Evolutionary conservation across 2,329 filamentous ascomycete genomes (phyloP), one percentile per base, ranked within the genome.

Genomic region (Anthostomella pinea): DNA sequence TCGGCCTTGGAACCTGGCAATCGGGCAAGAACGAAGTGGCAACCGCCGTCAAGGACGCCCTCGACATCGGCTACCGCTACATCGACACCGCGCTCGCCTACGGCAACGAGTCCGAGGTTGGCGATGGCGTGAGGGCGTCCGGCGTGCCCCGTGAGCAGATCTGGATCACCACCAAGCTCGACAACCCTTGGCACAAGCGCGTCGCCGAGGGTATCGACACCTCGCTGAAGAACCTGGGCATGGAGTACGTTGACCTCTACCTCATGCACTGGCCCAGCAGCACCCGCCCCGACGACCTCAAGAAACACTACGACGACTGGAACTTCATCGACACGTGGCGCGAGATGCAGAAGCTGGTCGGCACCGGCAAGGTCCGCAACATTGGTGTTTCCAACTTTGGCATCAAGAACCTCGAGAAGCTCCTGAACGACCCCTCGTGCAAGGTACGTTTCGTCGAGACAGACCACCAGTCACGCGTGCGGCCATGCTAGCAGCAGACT

Each of bases 321-420:
- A 76, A 87, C 67, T 91, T 86, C 64, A 72, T 85, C 53, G 81
- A 93, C 65, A 93, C 87, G 17, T 94, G 76, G 78, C 68, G 72
- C 43, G 81, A 82, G 67, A 70, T 86, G 72, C 79, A 85, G 66
- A 84, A 83, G 70, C 69, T 87, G 30, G 67, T 79, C 16, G 76
- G 64, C 8, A 79, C 76, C 28, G 81, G 82, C 60, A 86, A 87
- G 65, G 85, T 85, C 33, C 77, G 74, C 64, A 87, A 87, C 69
- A 88, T 91, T 59, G 87, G 87, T 53, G 84, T 93, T 39, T 88
- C 85, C 63, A 94, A 94, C 74, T 93, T 94, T 62, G 83, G 75
- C 46, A 87, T 90, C 60, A 78, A 70, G 63, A 86, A 93, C 65
- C 69, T 93, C 23, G 84, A 91, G 72, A 85, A 78, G 62, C 73